Conservation (phyloP, 768 basidiomycete genomes). For the Grammothele lineata region DNA sequence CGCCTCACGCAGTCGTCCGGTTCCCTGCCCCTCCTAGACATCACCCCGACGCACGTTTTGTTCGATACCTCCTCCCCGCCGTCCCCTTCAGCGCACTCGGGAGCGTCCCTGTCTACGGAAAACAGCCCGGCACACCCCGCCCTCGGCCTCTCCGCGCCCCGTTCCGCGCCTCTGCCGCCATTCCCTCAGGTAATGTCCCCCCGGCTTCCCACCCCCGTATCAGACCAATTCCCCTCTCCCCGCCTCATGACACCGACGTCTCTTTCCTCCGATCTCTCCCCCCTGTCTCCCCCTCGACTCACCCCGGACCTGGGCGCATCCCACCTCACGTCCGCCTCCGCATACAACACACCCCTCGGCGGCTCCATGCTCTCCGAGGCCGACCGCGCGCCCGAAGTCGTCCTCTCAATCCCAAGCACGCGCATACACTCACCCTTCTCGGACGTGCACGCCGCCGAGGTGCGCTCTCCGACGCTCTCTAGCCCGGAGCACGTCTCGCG, state of each 20-base stretch:
- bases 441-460: constrained; percentile 16
- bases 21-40: constrained; percentile 40
- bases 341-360: constrained; percentile 17
- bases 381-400: constrained; percentile 1
- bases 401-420: constrained; percentile 5
- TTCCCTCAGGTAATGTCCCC: constrained; percentile 1
- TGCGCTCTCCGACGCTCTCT: too few species aligned
- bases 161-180: not conserved
- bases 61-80: constrained; percentile 31
- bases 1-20: constrained; percentile 36
- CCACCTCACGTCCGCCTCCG: constrained; percentile 9
- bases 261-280: not conserved
- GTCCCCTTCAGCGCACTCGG: constrained; percentile 4
- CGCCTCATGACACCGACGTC: constrained; percentile 11
- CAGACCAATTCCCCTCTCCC: constrained; percentile 7
- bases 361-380: constrained; percentile 7
- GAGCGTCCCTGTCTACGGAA: not conserved
- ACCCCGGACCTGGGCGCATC: constrained; percentile 5
- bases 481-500: constrained; percentile 4
- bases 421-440: constrained; percentile 20
- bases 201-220: constrained; percentile 14
- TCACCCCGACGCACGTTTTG: constrained; percentile 46
- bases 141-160: not conserved
- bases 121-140: constrained; percentile 6
- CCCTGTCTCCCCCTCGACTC: not conserved